Base-by-base conservation (phyloP, 495 filamentous ascomycete species). In the Xylaria flabelliformis region DNA sequence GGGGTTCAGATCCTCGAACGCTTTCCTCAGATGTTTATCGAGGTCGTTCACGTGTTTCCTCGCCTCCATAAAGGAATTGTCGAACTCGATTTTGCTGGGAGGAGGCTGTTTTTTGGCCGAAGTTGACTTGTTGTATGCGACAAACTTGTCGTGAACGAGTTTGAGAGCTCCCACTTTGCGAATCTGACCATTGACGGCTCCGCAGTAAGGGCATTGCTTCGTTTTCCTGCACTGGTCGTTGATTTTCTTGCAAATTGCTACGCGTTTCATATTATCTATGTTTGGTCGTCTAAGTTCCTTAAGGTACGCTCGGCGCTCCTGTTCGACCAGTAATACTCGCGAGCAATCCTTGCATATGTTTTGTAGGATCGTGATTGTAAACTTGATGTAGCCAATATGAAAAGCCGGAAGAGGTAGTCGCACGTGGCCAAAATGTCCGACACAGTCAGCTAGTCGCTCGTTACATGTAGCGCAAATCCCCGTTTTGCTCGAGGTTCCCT, bases 401-500 rank as follows among this genome's bases (percentile, higher is more conserved):
- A 98, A 97, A 36, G 92, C 92, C 6, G 96, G 96, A 13, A 99
- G 86, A 9, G 94, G 93, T 26, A 99, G 87, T 78, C 91, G 88
- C 71, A 98, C 90, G 82, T 97, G 92, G 51, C 96, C 96, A 73
- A 98, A 99, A 81, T 99, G 96, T 32, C 96, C 96, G 73, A 94
- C 95, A 80, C 96, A 99, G 58, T 90, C 85, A 68, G 92, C 86
- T 51, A 98, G 83, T 12, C 87, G 85, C 71, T 91, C 87, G 59
- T 91, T 89, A 80, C 96, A 99, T 26, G 96, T 98, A 67, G 90
- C 85, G 81, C 96, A 99, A 46, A 79, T 82, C 48, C 86, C 90
- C 15, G 83, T 88, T 81, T 90, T 92, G 78, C 87, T 90, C 13
- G 94, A 97, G n/a, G 92, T 94, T 76, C 96, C 96, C 85, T 87